Conservation (phyloP, 768 basidiomycete species). For the Suillus luteus region DNA sequence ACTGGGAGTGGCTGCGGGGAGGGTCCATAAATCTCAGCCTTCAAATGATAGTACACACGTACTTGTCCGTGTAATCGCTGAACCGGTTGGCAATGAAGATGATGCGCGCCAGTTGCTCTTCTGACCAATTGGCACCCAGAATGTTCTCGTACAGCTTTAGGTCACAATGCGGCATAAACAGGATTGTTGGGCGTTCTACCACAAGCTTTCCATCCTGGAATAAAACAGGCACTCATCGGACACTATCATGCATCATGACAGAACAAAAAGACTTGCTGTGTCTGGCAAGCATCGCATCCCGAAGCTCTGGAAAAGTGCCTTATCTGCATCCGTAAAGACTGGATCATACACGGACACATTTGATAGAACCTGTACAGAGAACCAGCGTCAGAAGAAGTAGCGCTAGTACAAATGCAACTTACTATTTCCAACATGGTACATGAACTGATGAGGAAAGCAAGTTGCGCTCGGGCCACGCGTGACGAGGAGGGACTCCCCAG, state of each 20-base stretch:
- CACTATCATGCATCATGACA: constrained; percentile 7
- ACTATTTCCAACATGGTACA: constrained; percentile 61
- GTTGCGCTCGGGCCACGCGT: constrained; percentile 63
- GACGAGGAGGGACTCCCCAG: constrained; percentile 72
- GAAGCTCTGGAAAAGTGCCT: constrained; percentile 44
- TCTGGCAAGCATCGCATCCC: constrained; percentile 40
- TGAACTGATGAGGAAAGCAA: constrained; percentile 61
- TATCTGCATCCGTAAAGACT: constrained; percentile 67
- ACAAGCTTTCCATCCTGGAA: constrained; percentile 37
- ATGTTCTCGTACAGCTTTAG: constrained; percentile 68
- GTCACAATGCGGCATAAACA: constrained; percentile 84
- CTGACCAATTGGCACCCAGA: constrained; percentile 61
- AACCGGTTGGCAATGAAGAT: constrained; percentile 69
- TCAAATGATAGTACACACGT: constrained; percentile 23
- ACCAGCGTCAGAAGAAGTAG: constrained; percentile 16
- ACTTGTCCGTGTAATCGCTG: constrained; percentile 70
- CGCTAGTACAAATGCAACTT: constrained; percentile 38
- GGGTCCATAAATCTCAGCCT: constrained; percentile 15
- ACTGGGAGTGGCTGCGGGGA: constrained; percentile 50
- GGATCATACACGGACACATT: constrained; percentile 68
- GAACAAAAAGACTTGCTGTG: constrained; percentile 47
- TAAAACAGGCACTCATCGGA: constrained; percentile 16
- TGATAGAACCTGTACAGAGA: constrained; percentile 43
- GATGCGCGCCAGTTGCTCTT: constrained; percentile 44
- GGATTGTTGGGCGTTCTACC: constrained; percentile 51